These are phyloP conservation scores for Coemansia sp. DNA, from an alignment of 192 early-diverging fungal genomes.

Conservation along the genomic window DNA sequence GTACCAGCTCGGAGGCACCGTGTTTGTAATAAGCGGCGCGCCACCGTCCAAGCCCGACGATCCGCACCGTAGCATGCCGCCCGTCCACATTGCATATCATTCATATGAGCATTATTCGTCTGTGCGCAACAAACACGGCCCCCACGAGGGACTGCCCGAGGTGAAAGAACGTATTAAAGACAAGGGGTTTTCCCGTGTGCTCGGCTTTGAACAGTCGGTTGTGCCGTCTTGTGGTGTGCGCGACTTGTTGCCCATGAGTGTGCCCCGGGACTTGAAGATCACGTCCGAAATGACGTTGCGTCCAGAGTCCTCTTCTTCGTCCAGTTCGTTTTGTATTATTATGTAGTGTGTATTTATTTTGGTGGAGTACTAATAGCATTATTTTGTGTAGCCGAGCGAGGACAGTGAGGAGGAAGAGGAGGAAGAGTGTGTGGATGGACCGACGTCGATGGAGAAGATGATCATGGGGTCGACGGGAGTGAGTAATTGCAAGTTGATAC, in stretches of 20 bases:
- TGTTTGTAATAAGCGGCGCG: constrained; percentile 69
- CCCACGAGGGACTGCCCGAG: constrained; percentile 61
- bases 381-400: constrained; percentile 13
- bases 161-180: constrained; percentile 50
- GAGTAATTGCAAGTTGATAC: constrained; percentile 50
- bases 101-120: constrained; percentile 79
- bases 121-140: constrained; percentile 65
- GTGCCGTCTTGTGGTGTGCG: neutral
- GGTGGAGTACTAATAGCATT: neutral
- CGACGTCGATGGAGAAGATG: constrained; percentile 52
- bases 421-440: neutral
- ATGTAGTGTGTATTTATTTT: constrained; percentile 1
- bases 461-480: constrained; percentile 60
- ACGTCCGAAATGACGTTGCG: neutral
- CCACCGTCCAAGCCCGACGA: constrained; percentile 49
- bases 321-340: constrained; percentile 4
- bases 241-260: neutral
- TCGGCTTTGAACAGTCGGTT: constrained; percentile 5
- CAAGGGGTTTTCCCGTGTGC: constrained; percentile 3
- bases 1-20: constrained; percentile 64
- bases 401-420: constrained; percentile 17
- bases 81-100: constrained; percentile 72
- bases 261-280: neutral
- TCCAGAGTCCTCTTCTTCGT: neutral
- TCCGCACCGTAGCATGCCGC: constrained; percentile 38